These are phyloP conservation scores for Rhododendron kiyosumense DNA, from an alignment of 148 eudicot genomes.

Conservation along the genomic window DNA sequence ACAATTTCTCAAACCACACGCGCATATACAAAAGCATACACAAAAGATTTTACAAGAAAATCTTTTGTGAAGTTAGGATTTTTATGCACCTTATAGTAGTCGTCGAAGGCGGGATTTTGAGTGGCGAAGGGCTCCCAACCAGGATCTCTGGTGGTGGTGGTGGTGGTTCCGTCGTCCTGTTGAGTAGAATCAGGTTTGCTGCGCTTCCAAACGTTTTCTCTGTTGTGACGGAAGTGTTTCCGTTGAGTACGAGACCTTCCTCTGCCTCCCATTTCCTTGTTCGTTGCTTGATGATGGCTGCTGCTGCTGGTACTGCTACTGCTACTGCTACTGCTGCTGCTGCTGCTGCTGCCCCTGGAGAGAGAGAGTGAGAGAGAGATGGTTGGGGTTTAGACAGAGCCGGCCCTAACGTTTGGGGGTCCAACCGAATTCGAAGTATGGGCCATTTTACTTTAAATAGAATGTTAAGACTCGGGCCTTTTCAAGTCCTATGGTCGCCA, in stretches of 20 bases:
- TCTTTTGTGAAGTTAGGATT: neutral
- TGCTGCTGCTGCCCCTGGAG: neutral
- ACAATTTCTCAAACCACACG: neutral
- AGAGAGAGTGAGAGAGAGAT: neutral
- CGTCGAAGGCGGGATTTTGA: constrained; percentile 68
- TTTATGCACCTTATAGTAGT: constrained; percentile 64
- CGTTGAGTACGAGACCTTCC: constrained; percentile 87
- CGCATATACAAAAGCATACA: neutral
- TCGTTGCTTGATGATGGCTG: neutral
- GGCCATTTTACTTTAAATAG: too few relatives aligned
- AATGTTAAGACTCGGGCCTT: too few relatives aligned
- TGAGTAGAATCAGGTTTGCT: constrained; percentile 33
- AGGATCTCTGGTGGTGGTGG: constrained; percentile 10
- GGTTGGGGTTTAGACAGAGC: neutral
- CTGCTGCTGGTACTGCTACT: neutral
- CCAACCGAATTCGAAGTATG: too few relatives aligned
- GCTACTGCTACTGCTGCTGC: neutral
- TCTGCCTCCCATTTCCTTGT: constrained; percentile 39
- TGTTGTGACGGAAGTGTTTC: constrained; percentile 68
- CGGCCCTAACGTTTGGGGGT: too few relatives aligned
- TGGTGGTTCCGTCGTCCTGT: constrained; percentile 5
- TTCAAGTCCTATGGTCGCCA: too few relatives aligned
- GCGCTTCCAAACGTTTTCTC: constrained; percentile 83
- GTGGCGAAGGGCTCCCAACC: constrained; percentile 71
- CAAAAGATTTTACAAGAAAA: neutral